Conservation (phyloP, 2,329 filamentous ascomycete genomes). For the Aspergillus floridensis region DNA sequence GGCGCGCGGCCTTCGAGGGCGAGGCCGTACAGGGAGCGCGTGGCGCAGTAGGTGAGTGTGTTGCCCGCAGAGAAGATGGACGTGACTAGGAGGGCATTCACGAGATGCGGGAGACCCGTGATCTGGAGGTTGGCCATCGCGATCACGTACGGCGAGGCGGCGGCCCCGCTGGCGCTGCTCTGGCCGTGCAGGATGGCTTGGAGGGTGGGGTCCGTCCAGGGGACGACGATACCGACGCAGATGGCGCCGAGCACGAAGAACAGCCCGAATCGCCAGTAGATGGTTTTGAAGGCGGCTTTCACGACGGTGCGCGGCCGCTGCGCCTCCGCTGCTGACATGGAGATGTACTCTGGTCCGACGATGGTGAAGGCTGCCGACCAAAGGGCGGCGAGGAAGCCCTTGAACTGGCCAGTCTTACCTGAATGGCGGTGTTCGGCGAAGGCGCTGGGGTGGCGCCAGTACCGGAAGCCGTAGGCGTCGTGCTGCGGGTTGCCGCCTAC, state of each 20-base stretch:
- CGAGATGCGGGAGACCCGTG: constrained; percentile 54
- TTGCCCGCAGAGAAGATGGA: constrained; percentile 58
- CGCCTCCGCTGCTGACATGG: constrained; percentile 60
- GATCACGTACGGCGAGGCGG: constrained; percentile 62
- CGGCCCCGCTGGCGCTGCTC: constrained; percentile 38
- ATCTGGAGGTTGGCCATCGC: constrained; percentile 58
- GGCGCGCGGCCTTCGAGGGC: constrained; percentile 55
- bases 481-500: constrained; percentile 70
- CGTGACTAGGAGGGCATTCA: constrained; percentile 57
- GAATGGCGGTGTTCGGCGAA: constrained; percentile 52
- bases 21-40: constrained; percentile 53
- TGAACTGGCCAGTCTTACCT: constrained; percentile 57
- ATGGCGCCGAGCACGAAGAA: constrained; percentile 72
- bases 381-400: constrained; percentile 61
- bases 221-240: constrained; percentile 64
- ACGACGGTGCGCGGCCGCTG: constrained; percentile 65
- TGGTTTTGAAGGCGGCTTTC: constrained; percentile 68
- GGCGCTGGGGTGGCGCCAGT: constrained; percentile 42
- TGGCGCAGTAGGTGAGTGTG: constrained; percentile 55
- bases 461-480: constrained; percentile 66
- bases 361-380: constrained; percentile 65
- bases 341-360: constrained; percentile 61
- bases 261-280: constrained; percentile 68
- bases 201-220: constrained; percentile 58
- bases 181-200: constrained; percentile 3